Conservation (phyloP, 2,329 filamentous ascomycete species). For the Colletotrichum higginsianum region DNA sequence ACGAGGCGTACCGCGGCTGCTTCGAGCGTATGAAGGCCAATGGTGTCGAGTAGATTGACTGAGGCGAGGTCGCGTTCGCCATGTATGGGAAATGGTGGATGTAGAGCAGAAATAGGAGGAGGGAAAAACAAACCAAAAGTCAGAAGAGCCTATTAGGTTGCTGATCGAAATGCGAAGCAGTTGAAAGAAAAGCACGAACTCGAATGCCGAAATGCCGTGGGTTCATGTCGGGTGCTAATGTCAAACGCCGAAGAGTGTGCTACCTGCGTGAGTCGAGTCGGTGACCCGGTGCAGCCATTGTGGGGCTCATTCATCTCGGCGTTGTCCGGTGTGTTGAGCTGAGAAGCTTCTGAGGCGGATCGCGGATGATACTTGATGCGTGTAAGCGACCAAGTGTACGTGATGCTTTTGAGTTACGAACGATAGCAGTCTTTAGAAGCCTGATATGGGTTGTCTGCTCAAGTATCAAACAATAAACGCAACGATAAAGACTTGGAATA, state of each 20-base stretch:
- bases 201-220: not conserved
- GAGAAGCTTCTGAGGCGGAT: conserved; percentile 10
- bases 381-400: too few relatives aligned
- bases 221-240: not conserved
- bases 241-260: conserved; percentile 2
- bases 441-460: too few relatives aligned
- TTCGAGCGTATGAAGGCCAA: conserved; percentile 75
- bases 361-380: too few relatives aligned
- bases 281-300: not conserved
- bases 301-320: conserved; percentile 11
- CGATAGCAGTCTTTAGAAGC: too few relatives aligned
- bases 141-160: not conserved
- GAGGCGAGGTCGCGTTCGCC: conserved; percentile 13
- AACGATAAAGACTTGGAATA: too few relatives aligned
- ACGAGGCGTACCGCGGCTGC: conserved; percentile 72
- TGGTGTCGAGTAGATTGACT: conserved; percentile 62
- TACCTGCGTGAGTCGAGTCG: not conserved
- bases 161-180: not conserved
- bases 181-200: conserved; percentile 10
- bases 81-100: conserved; percentile 8
- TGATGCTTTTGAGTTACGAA: too few relatives aligned
- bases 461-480: too few relatives aligned
- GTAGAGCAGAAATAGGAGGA: conserved; percentile 4
- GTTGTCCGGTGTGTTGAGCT: conserved; percentile 20
- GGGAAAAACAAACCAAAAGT: not conserved